Evolutionary conservation across 768 basidiomycete species (phyloP).

Genomic region (Coprinopsis strossmayeri): DNA sequence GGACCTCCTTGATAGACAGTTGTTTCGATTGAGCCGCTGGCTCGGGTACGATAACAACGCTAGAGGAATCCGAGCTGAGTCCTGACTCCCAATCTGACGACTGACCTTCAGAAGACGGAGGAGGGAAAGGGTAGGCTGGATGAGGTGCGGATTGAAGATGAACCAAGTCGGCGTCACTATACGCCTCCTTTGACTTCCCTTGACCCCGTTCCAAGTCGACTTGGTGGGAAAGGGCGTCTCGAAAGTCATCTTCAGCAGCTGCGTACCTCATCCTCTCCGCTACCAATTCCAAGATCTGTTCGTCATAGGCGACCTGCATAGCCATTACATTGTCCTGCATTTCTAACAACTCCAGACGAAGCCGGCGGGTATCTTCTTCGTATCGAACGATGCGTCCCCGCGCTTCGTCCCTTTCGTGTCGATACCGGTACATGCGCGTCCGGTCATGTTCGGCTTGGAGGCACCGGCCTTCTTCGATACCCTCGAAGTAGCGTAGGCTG

Average conservation of each 20-base stretch:
- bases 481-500: slow-evolving; percentile 12
- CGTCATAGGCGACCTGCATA: slow-evolving; percentile 18
- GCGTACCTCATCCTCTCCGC: neutral
- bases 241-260: neutral
- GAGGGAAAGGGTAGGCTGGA: neutral
- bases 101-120: neutral
- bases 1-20: neutral
- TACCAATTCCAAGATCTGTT: slow-evolving; percentile 1
- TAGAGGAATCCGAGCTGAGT: neutral
- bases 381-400: slow-evolving; percentile 6
- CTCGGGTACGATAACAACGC: neutral
- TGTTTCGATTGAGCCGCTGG: neutral
- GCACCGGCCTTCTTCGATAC: slow-evolving; percentile 13
- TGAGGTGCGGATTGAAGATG: neutral
- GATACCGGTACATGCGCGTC: slow-evolving; percentile 13
- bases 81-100: slow-evolving; percentile 6
- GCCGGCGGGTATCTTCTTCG: slow-evolving; percentile 11
- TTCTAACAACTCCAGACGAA: slow-evolving; percentile 14
- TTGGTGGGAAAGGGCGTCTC: too few relatives aligned
- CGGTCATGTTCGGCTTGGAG: slow-evolving; percentile 12
- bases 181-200: too few relatives aligned
- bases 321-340: slow-evolving; percentile 19
- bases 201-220: too few relatives aligned
- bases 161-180: too few relatives aligned
- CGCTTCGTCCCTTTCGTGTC: slow-evolving; percentile 18